These are phyloP conservation scores for Eimeria falciformis DNA, from an alignment of 169 alveolate species.

Conservation along the genomic window DNA sequence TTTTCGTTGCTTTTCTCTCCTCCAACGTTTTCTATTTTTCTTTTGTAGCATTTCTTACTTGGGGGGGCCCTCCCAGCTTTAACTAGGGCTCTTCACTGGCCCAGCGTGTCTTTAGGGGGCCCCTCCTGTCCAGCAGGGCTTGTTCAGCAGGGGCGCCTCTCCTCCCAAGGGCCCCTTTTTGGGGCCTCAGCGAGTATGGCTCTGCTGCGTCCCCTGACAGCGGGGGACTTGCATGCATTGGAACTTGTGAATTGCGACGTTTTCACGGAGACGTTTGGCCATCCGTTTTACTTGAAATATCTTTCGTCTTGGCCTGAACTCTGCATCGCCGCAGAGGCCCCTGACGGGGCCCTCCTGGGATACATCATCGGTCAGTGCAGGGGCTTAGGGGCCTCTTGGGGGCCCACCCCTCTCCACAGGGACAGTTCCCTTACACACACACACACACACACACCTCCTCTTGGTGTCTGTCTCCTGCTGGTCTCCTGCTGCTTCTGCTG, in stretches of 20 bases:
- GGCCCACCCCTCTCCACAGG: not conserved
- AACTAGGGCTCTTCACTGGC: no score
- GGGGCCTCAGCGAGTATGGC: constrained; percentile 29
- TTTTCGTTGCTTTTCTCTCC: no score
- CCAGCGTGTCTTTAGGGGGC: no score
- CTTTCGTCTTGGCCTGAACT: constrained; percentile 95
- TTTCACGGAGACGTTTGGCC: constrained; percentile 94
- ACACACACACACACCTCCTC: not conserved
- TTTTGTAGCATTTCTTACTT: no score
- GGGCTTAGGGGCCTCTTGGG: no score
- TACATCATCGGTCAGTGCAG: constrained; percentile 89
- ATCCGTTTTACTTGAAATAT: constrained; percentile 92
- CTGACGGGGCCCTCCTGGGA: constrained; percentile 92
- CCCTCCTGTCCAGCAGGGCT: not conserved
- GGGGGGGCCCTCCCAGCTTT: no score
- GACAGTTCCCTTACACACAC: not conserved
- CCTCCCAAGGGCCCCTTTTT: not conserved
- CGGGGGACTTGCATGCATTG: constrained; percentile 87
- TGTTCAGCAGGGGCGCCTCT: not conserved
- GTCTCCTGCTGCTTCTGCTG: not conserved
- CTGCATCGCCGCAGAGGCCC: constrained; percentile 92
- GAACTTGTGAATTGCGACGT: constrained; percentile 93
- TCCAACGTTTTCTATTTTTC: no score
- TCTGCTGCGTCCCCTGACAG: constrained; percentile 70
- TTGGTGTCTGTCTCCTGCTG: not conserved